Percentiles rank a stretch among this genome's conserved stretches.
phyloP scores from a whole-genome alignment of 495 filamentous ascomycete genomes.

The Venustampulla echinocandica region DNA sequence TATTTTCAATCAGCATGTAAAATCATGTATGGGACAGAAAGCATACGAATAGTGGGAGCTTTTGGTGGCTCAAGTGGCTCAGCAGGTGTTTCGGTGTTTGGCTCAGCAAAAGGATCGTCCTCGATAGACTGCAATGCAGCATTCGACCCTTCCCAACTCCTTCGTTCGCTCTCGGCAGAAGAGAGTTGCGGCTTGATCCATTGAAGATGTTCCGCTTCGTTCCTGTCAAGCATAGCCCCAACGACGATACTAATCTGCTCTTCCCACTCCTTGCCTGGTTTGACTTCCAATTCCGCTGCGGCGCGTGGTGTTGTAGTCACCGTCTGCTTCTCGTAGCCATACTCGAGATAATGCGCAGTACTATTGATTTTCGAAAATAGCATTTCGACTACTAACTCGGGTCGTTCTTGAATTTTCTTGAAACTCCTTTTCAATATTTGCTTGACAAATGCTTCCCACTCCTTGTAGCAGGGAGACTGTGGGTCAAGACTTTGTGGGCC shows the following conservation, averaged over 20 bases:
- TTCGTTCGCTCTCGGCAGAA: conserved; percentile 62
- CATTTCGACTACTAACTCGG: conserved; percentile 77
- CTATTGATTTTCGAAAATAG: conserved; percentile 87
- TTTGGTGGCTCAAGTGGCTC: conserved; percentile 22
- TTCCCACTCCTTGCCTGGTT: conserved; percentile 52
- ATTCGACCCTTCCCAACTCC: conserved; percentile 68
- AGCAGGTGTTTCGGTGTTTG: conserved; percentile 6
- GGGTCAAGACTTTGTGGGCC: conserved; percentile 72
- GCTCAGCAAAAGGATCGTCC: conserved; percentile 27
- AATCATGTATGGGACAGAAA: conserved; percentile 1
- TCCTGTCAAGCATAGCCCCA: conserved; percentile 65
- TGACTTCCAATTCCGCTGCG: conserved; percentile 72
- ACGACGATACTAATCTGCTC: conserved; percentile 73
- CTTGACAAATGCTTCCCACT: conserved; percentile 85
- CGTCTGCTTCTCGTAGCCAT: conserved; percentile 79
- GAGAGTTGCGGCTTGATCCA: conserved; percentile 71
- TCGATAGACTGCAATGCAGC: conserved; percentile 38
- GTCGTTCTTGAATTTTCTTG: conserved; percentile 74
- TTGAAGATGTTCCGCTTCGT: conserved; percentile 60
- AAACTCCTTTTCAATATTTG: conserved; percentile 68
- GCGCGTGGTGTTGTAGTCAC: conserved; percentile 49
- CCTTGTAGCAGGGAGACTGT: conserved; percentile 55
- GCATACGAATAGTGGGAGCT: conserved; percentile 39
- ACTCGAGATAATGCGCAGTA: conserved; percentile 78
- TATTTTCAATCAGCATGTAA: conserved; percentile 22